Evolutionary conservation across 139 green algal species (phyloP).

Genomic region (Picochlorum sp.): DNA sequence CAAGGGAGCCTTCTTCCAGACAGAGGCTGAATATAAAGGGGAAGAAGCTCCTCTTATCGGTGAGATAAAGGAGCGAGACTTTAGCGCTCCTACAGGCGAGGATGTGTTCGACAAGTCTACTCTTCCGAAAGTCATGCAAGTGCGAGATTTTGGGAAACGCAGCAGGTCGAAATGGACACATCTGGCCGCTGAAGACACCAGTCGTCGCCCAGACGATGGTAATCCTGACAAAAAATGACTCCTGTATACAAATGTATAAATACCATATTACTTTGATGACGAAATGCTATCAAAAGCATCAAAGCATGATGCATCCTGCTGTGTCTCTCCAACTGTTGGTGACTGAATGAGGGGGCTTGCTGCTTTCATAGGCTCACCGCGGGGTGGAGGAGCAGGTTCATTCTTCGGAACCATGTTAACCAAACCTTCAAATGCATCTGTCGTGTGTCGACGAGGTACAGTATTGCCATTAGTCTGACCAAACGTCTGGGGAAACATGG

Average conservation of each 20-base stretch:
- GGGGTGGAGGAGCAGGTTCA: background rate
- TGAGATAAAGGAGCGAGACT: constrained; percentile 63
- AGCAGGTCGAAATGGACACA: constrained; percentile 93
- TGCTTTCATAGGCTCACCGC: background rate
- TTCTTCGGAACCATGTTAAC: background rate
- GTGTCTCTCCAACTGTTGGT: background rate
- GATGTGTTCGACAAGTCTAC: constrained; percentile 84
- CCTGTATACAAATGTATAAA: background rate
- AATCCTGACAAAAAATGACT: background rate
- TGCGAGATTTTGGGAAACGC: constrained; percentile 86
- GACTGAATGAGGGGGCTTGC: background rate
- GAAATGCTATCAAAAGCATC: constrained; percentile 12
- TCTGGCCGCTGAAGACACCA: constrained; percentile 82
- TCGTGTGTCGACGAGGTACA: background rate
- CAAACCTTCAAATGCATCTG: constrained; percentile 1
- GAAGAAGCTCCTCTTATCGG: constrained; percentile 29
- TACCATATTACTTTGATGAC: background rate
- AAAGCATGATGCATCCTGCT: constrained; percentile 5
- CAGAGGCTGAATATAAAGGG: constrained; percentile 11
- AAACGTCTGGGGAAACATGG: too few relatives aligned
- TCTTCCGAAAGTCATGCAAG: constrained; percentile 91
- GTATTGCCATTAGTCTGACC: too few relatives aligned
- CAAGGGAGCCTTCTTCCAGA: constrained; percentile 95
- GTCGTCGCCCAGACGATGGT: constrained; percentile 4
- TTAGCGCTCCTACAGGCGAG: constrained; percentile 73